Conservation (phyloP, 2,329 filamentous ascomycete genomes). For the Neonectria neomacrospora region DNA sequence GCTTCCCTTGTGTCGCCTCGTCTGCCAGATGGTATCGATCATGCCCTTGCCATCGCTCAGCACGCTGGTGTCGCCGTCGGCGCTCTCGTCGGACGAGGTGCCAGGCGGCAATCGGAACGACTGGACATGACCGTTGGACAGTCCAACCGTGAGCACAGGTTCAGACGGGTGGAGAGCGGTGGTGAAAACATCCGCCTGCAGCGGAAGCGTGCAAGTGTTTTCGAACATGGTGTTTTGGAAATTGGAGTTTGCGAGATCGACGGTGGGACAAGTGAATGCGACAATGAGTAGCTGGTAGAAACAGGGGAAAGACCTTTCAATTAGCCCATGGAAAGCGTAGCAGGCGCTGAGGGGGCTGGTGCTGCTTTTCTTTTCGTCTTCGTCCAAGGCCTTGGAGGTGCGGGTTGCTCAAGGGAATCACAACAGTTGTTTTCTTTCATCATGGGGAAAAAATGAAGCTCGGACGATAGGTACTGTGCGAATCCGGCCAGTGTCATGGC, state of each 20-base stretch:
- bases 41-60: slow-evolving; percentile 73
- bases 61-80: slow-evolving; percentile 60
- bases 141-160: slow-evolving; percentile 86
- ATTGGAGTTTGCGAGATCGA: background rate
- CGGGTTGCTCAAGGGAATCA: background rate
- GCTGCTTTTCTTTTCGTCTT: background rate
- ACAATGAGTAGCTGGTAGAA: background rate
- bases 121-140: slow-evolving; percentile 87
- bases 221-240: slow-evolving; percentile 77
- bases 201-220: slow-evolving; percentile 88
- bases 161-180: slow-evolving; percentile 87
- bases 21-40: slow-evolving; percentile 87
- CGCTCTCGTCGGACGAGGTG: slow-evolving; percentile 62
- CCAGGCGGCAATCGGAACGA: slow-evolving; percentile 77
- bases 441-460: slow-evolving; percentile 14
- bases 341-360: background rate
- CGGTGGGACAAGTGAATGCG: slow-evolving; percentile 1
- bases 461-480: slow-evolving; percentile 12
- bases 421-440: slow-evolving; percentile 1
- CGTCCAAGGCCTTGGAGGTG: background rate
- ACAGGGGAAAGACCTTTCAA: slow-evolving; percentile 3
- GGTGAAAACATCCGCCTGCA: slow-evolving; percentile 86
- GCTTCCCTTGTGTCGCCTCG: slow-evolving; percentile 91
- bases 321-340: slow-evolving; percentile 14
- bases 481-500: background rate